Percentiles rank a stretch among this genome's conserved stretches.
phyloP scores from a whole-genome alignment of 2,329 filamentous ascomycete species.

The Fusarium nurragi region DNA sequence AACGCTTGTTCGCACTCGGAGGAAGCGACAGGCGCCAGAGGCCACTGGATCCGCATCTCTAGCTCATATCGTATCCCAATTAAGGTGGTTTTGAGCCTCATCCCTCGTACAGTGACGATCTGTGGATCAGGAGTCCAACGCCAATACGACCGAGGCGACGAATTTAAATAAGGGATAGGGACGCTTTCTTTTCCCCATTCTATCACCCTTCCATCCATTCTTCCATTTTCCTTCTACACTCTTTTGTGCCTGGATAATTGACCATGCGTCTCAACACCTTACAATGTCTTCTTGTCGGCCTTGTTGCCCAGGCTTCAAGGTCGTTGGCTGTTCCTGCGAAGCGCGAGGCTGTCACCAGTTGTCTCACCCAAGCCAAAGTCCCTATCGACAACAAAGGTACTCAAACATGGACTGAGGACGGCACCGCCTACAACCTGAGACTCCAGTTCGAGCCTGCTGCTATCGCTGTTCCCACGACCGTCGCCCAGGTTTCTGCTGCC shows the following conservation, averaged over 20 bases:
- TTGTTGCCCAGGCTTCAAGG: neutral
- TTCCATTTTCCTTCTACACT: no score
- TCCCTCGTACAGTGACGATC: slow-evolving; percentile 19
- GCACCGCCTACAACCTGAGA: slow-evolving; percentile 48
- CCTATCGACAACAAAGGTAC: slow-evolving; percentile 37
- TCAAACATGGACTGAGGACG: slow-evolving; percentile 47
- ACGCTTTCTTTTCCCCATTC: neutral
- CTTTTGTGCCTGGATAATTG: neutral
- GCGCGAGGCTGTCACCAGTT: slow-evolving; percentile 42
- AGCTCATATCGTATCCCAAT: slow-evolving; percentile 13
- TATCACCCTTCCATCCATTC: neutral
- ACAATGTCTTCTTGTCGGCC: slow-evolving; percentile 3
- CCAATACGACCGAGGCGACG: neutral
- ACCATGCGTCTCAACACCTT: slow-evolving; percentile 4
- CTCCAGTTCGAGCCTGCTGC: slow-evolving; percentile 47
- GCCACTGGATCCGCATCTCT: neutral
- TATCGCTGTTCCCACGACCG: slow-evolving; percentile 47
- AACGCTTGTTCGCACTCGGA: neutral
- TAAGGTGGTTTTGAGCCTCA: neutral
- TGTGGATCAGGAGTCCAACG: neutral
- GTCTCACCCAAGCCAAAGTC: slow-evolving; percentile 43
- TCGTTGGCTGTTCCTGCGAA: slow-evolving; percentile 32
- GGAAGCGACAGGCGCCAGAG: slow-evolving; percentile 1
- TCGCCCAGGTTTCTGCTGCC: slow-evolving; percentile 56
- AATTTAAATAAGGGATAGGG: slow-evolving; percentile 3